These are phyloP conservation scores for Paramyrothecium sp. DNA, from an alignment of 2,329 filamentous ascomycete species.

Conservation along the genomic window DNA sequence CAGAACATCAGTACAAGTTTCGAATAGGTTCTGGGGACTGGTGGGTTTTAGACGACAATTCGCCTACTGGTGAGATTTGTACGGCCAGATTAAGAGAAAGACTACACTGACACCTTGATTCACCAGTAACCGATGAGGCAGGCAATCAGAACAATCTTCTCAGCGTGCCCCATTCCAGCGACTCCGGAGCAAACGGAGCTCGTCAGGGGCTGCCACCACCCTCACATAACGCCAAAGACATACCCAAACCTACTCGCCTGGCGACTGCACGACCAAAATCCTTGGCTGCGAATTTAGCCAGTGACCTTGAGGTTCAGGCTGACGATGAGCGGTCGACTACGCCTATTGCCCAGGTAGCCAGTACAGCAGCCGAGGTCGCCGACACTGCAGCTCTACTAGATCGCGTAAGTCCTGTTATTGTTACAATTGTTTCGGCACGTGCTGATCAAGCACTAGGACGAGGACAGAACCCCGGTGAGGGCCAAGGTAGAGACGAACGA, in stretches of 20 bases:
- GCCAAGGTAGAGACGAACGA: background rate
- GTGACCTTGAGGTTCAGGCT: conserved; percentile 1
- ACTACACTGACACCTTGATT: background rate
- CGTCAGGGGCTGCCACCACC: background rate
- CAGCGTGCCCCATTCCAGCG: conserved; percentile 11
- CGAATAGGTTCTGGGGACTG: conserved; percentile 64
- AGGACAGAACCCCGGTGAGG: background rate
- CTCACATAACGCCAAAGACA: background rate
- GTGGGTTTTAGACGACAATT: conserved; percentile 67
- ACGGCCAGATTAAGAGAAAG: background rate
- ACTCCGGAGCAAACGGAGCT: background rate
- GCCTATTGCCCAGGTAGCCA: conserved; percentile 38
- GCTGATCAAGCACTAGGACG: too few relatives aligned
- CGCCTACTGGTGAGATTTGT: conserved; percentile 51
- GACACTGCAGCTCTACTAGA: conserved; percentile 39
- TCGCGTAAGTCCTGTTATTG: conserved; percentile 10
- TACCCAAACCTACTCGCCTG: background rate
- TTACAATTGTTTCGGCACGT: background rate
- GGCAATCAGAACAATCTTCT: conserved; percentile 51
- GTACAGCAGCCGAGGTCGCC: conserved; percentile 43
- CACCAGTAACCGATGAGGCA: conserved; percentile 34
- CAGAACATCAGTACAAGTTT: conserved; percentile 74
- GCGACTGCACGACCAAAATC: background rate
- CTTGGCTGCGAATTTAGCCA: background rate
- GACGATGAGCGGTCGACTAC: conserved; percentile 26